Conservation (phyloP, 2,329 filamentous ascomycete species). For the Arachnomyces sp. region DNA sequence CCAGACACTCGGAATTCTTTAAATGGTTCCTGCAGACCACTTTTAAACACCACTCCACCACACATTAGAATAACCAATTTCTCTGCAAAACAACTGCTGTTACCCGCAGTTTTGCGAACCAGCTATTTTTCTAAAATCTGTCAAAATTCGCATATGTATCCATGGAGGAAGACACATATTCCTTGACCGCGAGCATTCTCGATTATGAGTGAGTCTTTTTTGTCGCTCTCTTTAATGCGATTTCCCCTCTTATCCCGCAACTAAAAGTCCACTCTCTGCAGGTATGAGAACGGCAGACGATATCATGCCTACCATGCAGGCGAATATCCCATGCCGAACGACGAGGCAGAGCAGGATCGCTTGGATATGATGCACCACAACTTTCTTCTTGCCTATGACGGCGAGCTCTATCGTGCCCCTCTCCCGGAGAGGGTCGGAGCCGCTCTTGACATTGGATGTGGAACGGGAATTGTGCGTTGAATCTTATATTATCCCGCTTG, state of each 20-base stretch:
- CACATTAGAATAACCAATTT: too few relatives aligned
- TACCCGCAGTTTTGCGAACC: too few relatives aligned
- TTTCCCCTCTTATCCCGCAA: not conserved
- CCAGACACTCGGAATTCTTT: too few relatives aligned
- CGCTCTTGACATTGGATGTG: slow-evolving; percentile 44
- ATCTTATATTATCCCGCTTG: not conserved
- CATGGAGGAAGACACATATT: slow-evolving; percentile 6
- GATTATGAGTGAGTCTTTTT: slow-evolving; percentile 3
- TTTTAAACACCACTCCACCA: too few relatives aligned
- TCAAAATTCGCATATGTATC: not conserved
- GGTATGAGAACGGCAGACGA: slow-evolving; percentile 36
- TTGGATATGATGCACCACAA: slow-evolving; percentile 34
- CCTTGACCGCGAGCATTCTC: slow-evolving; percentile 3
- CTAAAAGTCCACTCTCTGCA: slow-evolving; percentile 16
- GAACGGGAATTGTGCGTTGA: slow-evolving; percentile 34
- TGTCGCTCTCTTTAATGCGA: not conserved
- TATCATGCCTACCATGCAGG: slow-evolving; percentile 38
- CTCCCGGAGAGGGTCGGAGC: slow-evolving; percentile 20
- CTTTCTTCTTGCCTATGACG: slow-evolving; percentile 28
- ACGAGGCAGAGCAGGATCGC: slow-evolving; percentile 38
- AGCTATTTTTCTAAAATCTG: too few relatives aligned
- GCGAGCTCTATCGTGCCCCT: slow-evolving; percentile 32
- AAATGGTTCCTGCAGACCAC: too few relatives aligned
- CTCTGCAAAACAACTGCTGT: too few relatives aligned
- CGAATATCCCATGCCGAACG: slow-evolving; percentile 37